Percentiles rank a stretch among this genome's conserved stretches.
Evolutionary conservation across 805 yeast species (phyloP).

Genomic region (Starmerella apicola): DNA sequence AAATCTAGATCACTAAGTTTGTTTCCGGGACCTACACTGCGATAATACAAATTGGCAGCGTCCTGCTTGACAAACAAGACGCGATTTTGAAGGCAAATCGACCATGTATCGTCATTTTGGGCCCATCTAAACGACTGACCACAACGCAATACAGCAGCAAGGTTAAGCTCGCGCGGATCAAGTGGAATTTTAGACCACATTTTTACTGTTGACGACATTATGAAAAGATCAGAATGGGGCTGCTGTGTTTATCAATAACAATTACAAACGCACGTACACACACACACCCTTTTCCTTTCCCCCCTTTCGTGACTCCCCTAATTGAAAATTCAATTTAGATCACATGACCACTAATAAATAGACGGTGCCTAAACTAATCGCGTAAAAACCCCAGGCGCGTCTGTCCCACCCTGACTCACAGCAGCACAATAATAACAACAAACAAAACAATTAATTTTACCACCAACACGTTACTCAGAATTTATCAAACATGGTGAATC

Average conservation of each 20-base stretch:
- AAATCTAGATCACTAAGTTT: conserved; percentile 27
- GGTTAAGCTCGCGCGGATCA: conserved; percentile 36
- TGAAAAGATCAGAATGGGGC: no score
- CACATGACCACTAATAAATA: conserved; percentile 2
- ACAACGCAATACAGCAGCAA: conserved; percentile 58
- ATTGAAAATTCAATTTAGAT: conserved; percentile 1
- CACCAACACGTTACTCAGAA: no score
- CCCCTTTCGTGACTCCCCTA: no score
- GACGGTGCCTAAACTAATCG: no score
- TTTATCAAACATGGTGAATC: conserved; percentile 6
- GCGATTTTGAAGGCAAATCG: conserved; percentile 38
- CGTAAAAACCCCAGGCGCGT: no score
- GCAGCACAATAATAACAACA: no score
- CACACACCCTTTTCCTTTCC: no score
- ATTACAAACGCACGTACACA: no score
- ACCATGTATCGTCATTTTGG: conserved; percentile 42
- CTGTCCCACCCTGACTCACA: no score
- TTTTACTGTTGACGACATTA: no score
- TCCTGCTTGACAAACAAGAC: conserved; percentile 58
- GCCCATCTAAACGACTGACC: conserved; percentile 85
- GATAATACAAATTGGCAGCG: conserved; percentile 37
- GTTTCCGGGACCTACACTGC: conserved; percentile 24
- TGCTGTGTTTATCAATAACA: no score
- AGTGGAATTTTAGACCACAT: conserved; percentile 22
- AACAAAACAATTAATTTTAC: no score